These are phyloP conservation scores for Megacollybia marginata DNA, from an alignment of 768 basidiomycete species.

Conservation along the genomic window DNA sequence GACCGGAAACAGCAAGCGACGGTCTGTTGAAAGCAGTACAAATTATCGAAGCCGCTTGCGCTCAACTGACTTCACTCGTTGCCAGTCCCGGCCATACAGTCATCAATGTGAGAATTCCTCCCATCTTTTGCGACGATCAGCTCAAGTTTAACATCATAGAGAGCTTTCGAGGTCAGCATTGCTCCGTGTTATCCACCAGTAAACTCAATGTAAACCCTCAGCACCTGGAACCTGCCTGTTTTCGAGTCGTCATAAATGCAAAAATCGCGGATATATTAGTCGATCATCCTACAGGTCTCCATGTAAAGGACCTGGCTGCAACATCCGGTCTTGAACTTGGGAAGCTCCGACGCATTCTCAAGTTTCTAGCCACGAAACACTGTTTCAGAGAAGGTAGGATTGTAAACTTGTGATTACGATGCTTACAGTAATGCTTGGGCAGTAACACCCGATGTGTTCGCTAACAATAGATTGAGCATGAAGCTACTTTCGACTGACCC, in stretches of 20 bases:
- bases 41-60: conserved; percentile 19
- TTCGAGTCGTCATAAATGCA: conserved; percentile 6
- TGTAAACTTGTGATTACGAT: not conserved
- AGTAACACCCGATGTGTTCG: conserved; percentile 16
- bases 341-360: conserved; percentile 20
- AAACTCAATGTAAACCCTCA: not conserved
- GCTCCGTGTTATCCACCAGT: too few relatives aligned
- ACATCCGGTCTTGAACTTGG: conserved; percentile 12
- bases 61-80: conserved; percentile 17
- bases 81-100: conserved; percentile 17
- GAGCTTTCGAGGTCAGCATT: too few relatives aligned
- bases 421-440: not conserved
- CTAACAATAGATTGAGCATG: conserved; percentile 19
- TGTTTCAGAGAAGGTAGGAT: conserved; percentile 20
- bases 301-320: conserved; percentile 12
- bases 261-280: conserved; percentile 18
- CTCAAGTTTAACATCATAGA: too few relatives aligned
- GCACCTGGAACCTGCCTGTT: conserved; percentile 9
- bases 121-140: not conserved
- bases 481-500: conserved; percentile 4
- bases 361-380: conserved; percentile 18
- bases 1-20: too few relatives aligned
- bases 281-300: conserved; percentile 17
- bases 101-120: conserved; percentile 11
- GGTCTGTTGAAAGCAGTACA: conserved; percentile 15